Percentiles rank a stretch among this genome's conserved stretches.
Evolutionary conservation across 163 green algal genomes (phyloP).

Genomic region (Chloroidium sp.): DNA sequence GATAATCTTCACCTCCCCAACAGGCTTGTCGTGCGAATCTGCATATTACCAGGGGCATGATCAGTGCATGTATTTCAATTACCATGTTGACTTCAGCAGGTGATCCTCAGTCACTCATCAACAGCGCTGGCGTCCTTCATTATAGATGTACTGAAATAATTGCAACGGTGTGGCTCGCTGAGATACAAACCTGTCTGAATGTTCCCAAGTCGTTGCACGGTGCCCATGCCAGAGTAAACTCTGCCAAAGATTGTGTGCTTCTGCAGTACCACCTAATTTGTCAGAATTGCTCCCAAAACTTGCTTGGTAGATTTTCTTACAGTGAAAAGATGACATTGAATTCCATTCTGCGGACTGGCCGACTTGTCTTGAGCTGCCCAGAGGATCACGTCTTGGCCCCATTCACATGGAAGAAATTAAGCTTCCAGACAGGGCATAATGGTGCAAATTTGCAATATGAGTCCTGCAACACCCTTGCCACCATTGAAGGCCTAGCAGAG

Average conservation of each 20-base stretch:
- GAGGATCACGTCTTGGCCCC: background rate
- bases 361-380: constrained; percentile 65
- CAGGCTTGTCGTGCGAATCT: too few relatives aligned
- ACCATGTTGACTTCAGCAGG: too few relatives aligned
- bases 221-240: constrained; percentile 67
- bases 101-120: too few relatives aligned
- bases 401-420: background rate
- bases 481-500: constrained; percentile 38
- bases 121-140: too few relatives aligned
- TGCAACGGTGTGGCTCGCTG: too few relatives aligned
- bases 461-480: constrained; percentile 90
- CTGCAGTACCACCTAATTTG: constrained; percentile 70
- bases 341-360: constrained; percentile 84
- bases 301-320: constrained; percentile 11
- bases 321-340: constrained; percentile 30
- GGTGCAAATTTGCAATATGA: constrained; percentile 64
- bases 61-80: too few relatives aligned
- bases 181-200: constrained; percentile 37
- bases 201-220: constrained; percentile 71
- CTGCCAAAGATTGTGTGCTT: constrained; percentile 84
- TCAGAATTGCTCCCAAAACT: constrained; percentile 77
- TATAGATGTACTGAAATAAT: too few relatives aligned
- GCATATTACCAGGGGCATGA: too few relatives aligned
- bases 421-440: background rate
- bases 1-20: too few relatives aligned